Percentiles rank a stretch among this genome's conserved stretches.
Evolutionary conservation across 179 eudicot genomes (phyloP).

Genomic region (Amaranthus tricolor): DNA sequence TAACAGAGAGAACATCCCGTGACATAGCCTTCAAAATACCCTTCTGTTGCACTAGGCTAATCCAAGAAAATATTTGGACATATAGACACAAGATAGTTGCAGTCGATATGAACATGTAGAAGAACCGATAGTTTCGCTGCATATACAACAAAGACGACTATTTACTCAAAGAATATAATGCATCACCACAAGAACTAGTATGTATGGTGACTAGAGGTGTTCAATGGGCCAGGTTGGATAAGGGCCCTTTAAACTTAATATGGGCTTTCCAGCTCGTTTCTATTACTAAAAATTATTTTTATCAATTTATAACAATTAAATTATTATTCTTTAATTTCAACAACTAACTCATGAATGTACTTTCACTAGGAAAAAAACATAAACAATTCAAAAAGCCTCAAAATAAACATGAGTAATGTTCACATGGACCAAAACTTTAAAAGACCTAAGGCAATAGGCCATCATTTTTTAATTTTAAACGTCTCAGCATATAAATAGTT

Average conservation of each 20-base stretch:
- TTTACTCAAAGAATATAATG: slow-evolving; percentile 14
- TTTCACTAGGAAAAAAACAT: not conserved
- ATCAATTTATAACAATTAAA: not conserved
- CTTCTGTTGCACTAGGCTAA: slow-evolving; percentile 44
- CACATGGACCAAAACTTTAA: too few species aligned
- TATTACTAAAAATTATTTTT: too few species aligned
- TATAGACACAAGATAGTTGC: slow-evolving; percentile 75
- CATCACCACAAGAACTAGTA: not conserved
- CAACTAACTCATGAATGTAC: not conserved
- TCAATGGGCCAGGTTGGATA: too few species aligned
- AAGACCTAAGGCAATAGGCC: too few species aligned
- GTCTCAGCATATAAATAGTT: too few species aligned
- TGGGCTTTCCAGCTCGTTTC: too few species aligned
- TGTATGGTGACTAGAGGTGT: not conserved
- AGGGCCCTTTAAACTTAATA: too few species aligned
- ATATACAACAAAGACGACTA: slow-evolving; percentile 22
- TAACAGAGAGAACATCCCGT: slow-evolving; percentile 45
- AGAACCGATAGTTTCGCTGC: slow-evolving; percentile 94
- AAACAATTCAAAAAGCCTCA: too few species aligned
- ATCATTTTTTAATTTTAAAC: too few species aligned
- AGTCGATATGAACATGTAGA: slow-evolving; percentile 68
- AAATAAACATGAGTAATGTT: too few species aligned
- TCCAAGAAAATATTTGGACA: slow-evolving; percentile 62
- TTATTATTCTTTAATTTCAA: not conserved
- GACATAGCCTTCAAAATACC: slow-evolving; percentile 56